Base-by-base conservation (phyloP, 2,329 filamentous ascomycete species). In the Taxawa tesnikishii region DNA sequence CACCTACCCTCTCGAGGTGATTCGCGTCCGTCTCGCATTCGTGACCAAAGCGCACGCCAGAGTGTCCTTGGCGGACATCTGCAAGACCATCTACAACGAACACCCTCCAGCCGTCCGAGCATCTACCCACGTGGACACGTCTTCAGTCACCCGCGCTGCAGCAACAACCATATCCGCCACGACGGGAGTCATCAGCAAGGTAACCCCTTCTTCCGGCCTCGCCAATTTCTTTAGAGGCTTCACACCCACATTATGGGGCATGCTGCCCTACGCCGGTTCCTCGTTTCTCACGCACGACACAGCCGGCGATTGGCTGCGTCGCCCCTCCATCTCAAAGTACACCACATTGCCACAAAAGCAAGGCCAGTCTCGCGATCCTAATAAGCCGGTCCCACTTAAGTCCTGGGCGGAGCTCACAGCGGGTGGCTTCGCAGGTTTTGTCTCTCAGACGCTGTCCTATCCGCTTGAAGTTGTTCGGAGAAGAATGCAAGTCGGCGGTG, bases 141-240 rank as follows among this genome's bases (percentile, higher is more conserved):
- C 39, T 13, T 34, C 28, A 45, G 45, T 37, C n/a, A 39, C 34
- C 15, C 38, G 36, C 48, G 32, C 53, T 38, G 39, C 55, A 5
- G 57, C 59, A n/a, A 51, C 62, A 2, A 50, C 64, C 4, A 46
- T 58, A 4, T 55, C 60, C 2, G 58, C 62, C 4, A 59, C 65
- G 8, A 53, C 54, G 9, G 43, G 55, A 2, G 52, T 59, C 0
- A 60, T 74, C 1, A 63, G 68, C 14, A 59, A 63, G 7, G 61
- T 69, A 0, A 64, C 70, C 0, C 78, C 82, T 1, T 67, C 65
- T 15, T 69, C 68, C 8, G 88, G 88, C 4, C 54, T 96, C 1
- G 59, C 74, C 34, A 98, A 98, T 56, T 98, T 98, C 55, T 98
- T 94, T 59, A 76, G 90, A 29, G 90, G 90, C 30, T 98, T 98